phyloP scores from a whole-genome alignment of 2,329 filamentous ascomycete genomes.

The Alternaria metachromatica region DNA sequence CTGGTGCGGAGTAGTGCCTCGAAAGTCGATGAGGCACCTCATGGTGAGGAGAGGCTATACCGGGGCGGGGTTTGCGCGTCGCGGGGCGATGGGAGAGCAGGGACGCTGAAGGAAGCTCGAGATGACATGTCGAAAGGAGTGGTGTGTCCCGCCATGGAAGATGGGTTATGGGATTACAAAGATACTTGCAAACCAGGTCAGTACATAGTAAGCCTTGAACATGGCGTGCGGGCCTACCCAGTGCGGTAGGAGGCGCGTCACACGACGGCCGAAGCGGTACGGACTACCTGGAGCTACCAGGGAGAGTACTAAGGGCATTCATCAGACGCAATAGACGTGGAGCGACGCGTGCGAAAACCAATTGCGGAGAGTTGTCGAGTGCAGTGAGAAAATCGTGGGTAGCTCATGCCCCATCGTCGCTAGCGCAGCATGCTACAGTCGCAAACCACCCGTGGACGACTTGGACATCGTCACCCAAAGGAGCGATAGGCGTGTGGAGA shows the following conservation, averaged over 20 bases:
- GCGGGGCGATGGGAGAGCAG: not conserved
- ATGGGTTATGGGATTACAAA: not conserved
- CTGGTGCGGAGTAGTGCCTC: not conserved
- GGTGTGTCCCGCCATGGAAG: not conserved
- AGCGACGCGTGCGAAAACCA: slow-evolving; percentile 17
- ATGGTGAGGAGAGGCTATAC: slow-evolving; percentile 1
- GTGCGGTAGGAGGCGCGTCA: slow-evolving; percentile 18
- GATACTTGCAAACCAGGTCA: slow-evolving; percentile 3
- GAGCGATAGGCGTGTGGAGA: not conserved
- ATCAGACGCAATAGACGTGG: slow-evolving; percentile 32
- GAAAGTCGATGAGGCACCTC: slow-evolving; percentile 1
- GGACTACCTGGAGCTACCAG: slow-evolving; percentile 44
- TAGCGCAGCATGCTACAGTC: slow-evolving; percentile 8
- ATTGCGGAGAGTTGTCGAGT: slow-evolving; percentile 16
- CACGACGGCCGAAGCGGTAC: slow-evolving; percentile 26
- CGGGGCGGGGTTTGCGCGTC: not conserved
- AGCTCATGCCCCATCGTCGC: slow-evolving; percentile 15
- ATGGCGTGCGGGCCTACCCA: slow-evolving; percentile 17
- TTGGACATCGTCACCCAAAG: not conserved
- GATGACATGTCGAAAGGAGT: not conserved
- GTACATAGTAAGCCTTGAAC: not conserved
- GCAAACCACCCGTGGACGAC: not conserved
- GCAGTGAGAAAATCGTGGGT: slow-evolving; percentile 17
- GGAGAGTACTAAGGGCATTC: slow-evolving; percentile 45
- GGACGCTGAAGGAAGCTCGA: not conserved